These are phyloP conservation scores for Aspergillus puulaauensis DNA, from an alignment of 2,329 filamentous ascomycete genomes.

Conservation along the genomic window DNA sequence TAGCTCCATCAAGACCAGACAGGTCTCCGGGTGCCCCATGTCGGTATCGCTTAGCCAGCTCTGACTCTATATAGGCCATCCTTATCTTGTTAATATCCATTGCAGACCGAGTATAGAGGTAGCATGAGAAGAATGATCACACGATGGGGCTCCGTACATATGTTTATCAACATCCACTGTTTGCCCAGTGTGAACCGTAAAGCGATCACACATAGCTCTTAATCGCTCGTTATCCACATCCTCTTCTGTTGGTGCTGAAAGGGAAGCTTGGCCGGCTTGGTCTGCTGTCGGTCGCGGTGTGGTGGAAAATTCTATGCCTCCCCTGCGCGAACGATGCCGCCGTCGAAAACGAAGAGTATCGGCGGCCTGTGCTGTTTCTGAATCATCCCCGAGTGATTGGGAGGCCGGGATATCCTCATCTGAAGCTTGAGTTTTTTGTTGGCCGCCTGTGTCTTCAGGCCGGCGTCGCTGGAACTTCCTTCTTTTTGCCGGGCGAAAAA, in stretches of 20 bases:
- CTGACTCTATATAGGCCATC: slow-evolving; percentile 67
- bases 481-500: slow-evolving; percentile 52
- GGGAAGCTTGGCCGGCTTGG: slow-evolving; percentile 14
- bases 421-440: slow-evolving; percentile 10
- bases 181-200: slow-evolving; percentile 60
- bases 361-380: slow-evolving; percentile 22
- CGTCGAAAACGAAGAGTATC: slow-evolving; percentile 42
- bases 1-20: slow-evolving; percentile 5
- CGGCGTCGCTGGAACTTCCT: slow-evolving; percentile 53
- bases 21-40: slow-evolving; percentile 21
- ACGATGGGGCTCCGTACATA: slow-evolving; percentile 55
- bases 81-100: slow-evolving; percentile 60
- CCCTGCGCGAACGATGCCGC: slow-evolving; percentile 36
- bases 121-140: not conserved
- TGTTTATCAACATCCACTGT: slow-evolving; percentile 60
- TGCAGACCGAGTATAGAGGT: slow-evolving; percentile 3
- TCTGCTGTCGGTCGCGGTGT: slow-evolving; percentile 24
- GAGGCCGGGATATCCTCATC: slow-evolving; percentile 13
- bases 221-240: slow-evolving; percentile 36
- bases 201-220: slow-evolving; percentile 50
- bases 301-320: slow-evolving; percentile 48
- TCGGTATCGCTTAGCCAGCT: slow-evolving; percentile 57
- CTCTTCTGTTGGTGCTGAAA: slow-evolving; percentile 26
- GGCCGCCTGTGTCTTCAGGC: slow-evolving; percentile 17
- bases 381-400: slow-evolving; percentile 13